Evolutionary conservation across 1,139 yeast species (phyloP).

Genomic region (Kodamaea fungicola): DNA sequence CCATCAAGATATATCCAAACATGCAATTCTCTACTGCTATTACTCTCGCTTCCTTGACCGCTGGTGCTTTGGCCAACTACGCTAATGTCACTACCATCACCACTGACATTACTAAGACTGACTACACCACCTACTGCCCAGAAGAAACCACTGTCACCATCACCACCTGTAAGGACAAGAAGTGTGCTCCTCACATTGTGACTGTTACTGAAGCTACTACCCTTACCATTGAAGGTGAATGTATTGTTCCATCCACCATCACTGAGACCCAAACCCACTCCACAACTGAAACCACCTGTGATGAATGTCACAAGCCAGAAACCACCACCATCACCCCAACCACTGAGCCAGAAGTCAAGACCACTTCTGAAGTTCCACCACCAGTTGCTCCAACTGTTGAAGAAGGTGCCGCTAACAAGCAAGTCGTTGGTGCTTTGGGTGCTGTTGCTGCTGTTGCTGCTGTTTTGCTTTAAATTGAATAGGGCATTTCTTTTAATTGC

Average conservation of each 20-base stretch:
- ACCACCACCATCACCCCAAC: conserved; percentile 4
- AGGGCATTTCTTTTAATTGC: too few relatives aligned
- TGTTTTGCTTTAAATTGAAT: conserved; percentile 12
- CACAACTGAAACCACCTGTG: conserved; percentile 21
- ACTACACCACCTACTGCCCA: conserved; percentile 60
- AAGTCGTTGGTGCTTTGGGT: conserved; percentile 16
- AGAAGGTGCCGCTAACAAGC: conserved; percentile 10
- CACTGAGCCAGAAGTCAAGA: conserved; percentile 6
- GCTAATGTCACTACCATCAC: conserved; percentile 17
- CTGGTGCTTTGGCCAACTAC: conserved; percentile 11
- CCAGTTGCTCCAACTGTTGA: conserved; percentile 14
- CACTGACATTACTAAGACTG: conserved; percentile 45
- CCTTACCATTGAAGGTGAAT: conserved; percentile 57
- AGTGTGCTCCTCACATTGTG: conserved; percentile 35
- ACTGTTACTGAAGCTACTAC: conserved; percentile 53
- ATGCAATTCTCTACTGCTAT: conserved; percentile 16
- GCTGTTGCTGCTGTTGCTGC: conserved; percentile 21
- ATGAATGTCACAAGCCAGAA: conserved; percentile 9
- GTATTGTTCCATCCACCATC: conserved; percentile 49
- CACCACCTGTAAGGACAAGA: conserved; percentile 35
- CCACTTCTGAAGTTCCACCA: conserved; percentile 1
- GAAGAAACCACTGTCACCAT: conserved; percentile 48
- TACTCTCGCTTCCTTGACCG: conserved; percentile 12
- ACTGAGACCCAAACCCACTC: conserved; percentile 38
- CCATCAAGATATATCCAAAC: not conserved